Evolutionary conservation across 345 rosid genomes (phyloP), one percentile per base, ranked within the genome.

Genomic region (Aquilaria sinensis): DNA sequence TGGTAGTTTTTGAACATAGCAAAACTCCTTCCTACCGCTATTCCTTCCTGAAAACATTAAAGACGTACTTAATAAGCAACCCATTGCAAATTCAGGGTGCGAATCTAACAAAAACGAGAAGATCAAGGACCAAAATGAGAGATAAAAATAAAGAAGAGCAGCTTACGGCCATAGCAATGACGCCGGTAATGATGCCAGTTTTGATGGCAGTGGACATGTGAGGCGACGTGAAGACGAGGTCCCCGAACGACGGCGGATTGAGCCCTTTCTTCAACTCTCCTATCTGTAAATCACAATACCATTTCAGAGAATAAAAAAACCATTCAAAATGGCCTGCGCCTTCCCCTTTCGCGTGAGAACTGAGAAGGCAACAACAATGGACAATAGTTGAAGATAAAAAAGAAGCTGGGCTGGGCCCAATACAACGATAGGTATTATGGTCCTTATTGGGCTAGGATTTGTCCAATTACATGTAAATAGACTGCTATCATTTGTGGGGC

Each of bases 1-100:
- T 87, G 80, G 80, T 92, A 92, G 57, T 89, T 83, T 83, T 89
- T 92, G 75, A 81, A 83, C 98, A 89, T 78, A 14, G 98, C 85
- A 60, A 92, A 92, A 63, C 96, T 92, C 75, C 96, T 82, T 12
- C 98, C 98, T 3, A 92, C 96, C 3, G 98, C 98, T 68, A 92
- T 89, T 31, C 98, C 96, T 80, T 92, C 98, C 98, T 89, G 86
- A 16, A 10, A 10, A 1, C 14, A n/a, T 3, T 29, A 30, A 43
- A 58, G 11, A 15, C 4, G 3, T 13, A 33, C n/a, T 37, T 16
- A 34, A 6, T 32, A 4, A 7, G 6, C 3, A 13, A 3, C 11
- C n/a, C 6, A 23, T 0, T 58, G 32, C 4, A 16, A 23, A 45
- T 29, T 52, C 31, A 37, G 43, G 43, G 47, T 31, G 31, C 4